Percentiles rank a stretch among this genome's conserved stretches.
phyloP scores from a whole-genome alignment of 345 rosid genomes.

The Sonneratia alba region DNA sequence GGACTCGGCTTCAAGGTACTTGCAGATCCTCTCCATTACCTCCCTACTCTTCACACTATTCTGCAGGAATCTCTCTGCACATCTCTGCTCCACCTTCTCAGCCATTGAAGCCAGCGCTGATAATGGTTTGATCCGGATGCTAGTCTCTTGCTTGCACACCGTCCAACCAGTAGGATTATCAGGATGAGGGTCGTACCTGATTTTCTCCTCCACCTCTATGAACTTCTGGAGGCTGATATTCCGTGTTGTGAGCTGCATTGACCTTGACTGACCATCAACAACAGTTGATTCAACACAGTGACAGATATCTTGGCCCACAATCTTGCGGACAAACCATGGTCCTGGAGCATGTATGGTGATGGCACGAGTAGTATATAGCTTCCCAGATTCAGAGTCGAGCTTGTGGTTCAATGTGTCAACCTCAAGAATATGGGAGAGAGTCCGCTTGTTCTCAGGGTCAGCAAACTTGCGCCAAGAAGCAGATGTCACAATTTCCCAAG shows the following conservation, averaged over 20 bases:
- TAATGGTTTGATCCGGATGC: conserved; percentile 76
- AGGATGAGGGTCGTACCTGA: conserved; percentile 78
- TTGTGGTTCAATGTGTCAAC: conserved; percentile 72
- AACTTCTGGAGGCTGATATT: conserved; percentile 85
- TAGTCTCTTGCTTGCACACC: conserved; percentile 77
- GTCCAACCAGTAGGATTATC: conserved; percentile 75
- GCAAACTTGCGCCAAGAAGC: conserved; percentile 98
- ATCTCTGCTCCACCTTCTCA: conserved; percentile 84
- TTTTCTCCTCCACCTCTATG: conserved; percentile 86
- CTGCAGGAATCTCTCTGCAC: conserved; percentile 88
- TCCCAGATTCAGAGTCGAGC: conserved; percentile 94
- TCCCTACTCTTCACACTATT: conserved; percentile 85
- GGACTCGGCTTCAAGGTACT: conserved; percentile 88
- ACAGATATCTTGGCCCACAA: conserved; percentile 88
- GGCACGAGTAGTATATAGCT: conserved; percentile 80
- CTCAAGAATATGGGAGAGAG: conserved; percentile 67
- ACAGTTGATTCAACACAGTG: conserved; percentile 84
- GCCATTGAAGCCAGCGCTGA: conserved; percentile 95
- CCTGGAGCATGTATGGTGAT: conserved; percentile 85
- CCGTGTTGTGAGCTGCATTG: conserved; percentile 81
- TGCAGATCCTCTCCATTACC: conserved; percentile 96
- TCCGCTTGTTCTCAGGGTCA: conserved; percentile 85
- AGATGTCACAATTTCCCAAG: conserved; percentile 96
- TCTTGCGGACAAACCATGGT: conserved; percentile 79
- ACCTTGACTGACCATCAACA: conserved; percentile 64